Conservation (phyloP, 768 basidiomycete species). For the Vararia minispora region DNA sequence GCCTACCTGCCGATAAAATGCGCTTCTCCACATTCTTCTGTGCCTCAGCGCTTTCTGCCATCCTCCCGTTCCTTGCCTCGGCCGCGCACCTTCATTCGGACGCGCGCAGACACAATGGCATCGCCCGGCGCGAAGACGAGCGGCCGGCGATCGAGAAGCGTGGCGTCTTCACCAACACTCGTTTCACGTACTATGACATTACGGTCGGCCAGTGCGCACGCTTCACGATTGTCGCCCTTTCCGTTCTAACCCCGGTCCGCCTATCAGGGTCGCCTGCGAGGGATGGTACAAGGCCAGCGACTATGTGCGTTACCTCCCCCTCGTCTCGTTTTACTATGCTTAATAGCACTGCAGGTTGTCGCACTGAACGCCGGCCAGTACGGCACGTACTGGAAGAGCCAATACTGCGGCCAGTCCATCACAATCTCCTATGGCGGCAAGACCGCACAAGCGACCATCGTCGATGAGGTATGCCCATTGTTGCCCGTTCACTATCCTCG, state of each 20-base stretch:
- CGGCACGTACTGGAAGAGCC: slow-evolving; percentile 2
- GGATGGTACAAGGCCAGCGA: slow-evolving; percentile 27
- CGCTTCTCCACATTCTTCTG: no score
- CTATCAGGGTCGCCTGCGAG: no score
- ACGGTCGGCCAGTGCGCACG: slow-evolving; percentile 50
- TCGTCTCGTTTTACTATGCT: neutral
- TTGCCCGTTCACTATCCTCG: no score
- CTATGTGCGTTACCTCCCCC: slow-evolving; percentile 26
- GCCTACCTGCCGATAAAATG: no score
- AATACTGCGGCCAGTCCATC: slow-evolving; percentile 24
- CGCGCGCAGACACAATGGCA: no score
- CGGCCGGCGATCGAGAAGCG: no score
- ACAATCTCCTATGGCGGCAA: slow-evolving; percentile 26
- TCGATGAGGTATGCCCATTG: slow-evolving; percentile 17
- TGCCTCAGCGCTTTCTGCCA: no score
- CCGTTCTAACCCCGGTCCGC: no score
- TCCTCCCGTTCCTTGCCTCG: no score
- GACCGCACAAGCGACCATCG: slow-evolving; percentile 20
- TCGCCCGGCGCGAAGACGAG: no score
- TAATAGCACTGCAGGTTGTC: slow-evolving; percentile 32
- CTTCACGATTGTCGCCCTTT: slow-evolving; percentile 31
- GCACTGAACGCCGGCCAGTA: slow-evolving; percentile 29
- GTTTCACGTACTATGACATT: slow-evolving; percentile 50
- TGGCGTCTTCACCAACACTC: slow-evolving; percentile 23
- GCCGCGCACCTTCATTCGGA: no score